Conservation (phyloP, 768 basidiomycete species). For the Hygrocybe coccinea region DNA sequence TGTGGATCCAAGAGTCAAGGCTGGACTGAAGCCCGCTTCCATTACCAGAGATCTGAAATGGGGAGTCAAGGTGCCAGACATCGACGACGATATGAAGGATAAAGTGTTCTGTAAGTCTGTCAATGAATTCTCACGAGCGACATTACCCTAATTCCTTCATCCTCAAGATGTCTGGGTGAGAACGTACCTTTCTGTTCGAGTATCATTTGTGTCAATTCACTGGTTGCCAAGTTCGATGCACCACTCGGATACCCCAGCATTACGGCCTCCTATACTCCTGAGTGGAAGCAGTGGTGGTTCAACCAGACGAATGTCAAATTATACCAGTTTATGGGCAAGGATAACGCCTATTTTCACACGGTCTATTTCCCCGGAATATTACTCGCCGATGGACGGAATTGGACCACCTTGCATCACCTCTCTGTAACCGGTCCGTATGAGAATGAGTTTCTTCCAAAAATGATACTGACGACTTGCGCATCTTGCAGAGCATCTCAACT, state of each 20-base stretch:
- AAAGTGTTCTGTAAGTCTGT: slow-evolving; percentile 89
- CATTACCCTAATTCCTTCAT: slow-evolving; percentile 8
- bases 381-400: slow-evolving; percentile 82
- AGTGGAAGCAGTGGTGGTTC: slow-evolving; percentile 98
- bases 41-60: slow-evolving; percentile 92
- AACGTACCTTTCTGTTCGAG: slow-evolving; percentile 11
- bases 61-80: slow-evolving; percentile 90
- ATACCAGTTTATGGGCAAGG: slow-evolving; percentile 99
- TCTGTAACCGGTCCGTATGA: slow-evolving; percentile 78
- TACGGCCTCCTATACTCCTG: slow-evolving; percentile 87
- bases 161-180: slow-evolving; percentile 86
- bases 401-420: slow-evolving; percentile 92
- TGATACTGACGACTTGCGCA: neutral
- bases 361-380: slow-evolving; percentile 90
- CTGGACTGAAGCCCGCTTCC: slow-evolving; percentile 82
- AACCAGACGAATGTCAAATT: slow-evolving; percentile 83
- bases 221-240: slow-evolving; percentile 78
- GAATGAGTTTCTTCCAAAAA: neutral
- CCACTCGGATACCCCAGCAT: slow-evolving; percentile 97
- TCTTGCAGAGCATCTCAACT: slow-evolving; percentile 87
- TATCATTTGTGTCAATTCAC: neutral
- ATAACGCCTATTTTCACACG: slow-evolving; percentile 98
- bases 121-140: slow-evolving; percentile 2
- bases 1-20: slow-evolving; percentile 81
- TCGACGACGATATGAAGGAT: slow-evolving; percentile 78